Evolutionary conservation across 2,329 filamentous ascomycete genomes (phyloP).

Genomic region (Fusarium abutilonis): DNA sequence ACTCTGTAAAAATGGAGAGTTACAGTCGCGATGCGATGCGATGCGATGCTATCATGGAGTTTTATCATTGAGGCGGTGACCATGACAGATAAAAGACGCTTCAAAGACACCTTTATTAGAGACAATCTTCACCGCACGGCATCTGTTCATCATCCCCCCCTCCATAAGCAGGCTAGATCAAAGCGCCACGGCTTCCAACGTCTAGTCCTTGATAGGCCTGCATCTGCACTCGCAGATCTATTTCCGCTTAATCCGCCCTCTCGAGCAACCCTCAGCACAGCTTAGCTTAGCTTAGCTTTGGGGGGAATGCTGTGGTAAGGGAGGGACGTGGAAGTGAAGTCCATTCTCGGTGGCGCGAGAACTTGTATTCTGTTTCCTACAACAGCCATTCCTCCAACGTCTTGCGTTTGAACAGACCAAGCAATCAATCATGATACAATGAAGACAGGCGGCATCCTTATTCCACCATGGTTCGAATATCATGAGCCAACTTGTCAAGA

Average conservation of each 20-base stretch:
- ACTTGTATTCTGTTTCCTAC: constrained; percentile 22
- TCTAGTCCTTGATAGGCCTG: constrained; percentile 23
- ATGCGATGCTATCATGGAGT: constrained; percentile 1
- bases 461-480: constrained; percentile 42
- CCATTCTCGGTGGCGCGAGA: constrained; percentile 10
- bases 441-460: constrained; percentile 33
- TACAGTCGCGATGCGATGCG: constrained; percentile 7
- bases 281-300: constrained; percentile 10
- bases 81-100: too few species aligned
- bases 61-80: neutral
- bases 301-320: constrained; percentile 20
- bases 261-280: neutral
- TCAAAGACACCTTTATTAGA: too few species aligned
- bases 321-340: constrained; percentile 16
- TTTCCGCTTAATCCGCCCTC: constrained; percentile 26
- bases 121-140: neutral
- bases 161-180: constrained; percentile 21
- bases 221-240: constrained; percentile 7
- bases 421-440: constrained; percentile 40
- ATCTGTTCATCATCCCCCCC: constrained; percentile 5
- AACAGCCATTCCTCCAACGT: neutral
- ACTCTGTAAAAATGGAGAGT: constrained; percentile 7
- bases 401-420: neutral
- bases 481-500: constrained; percentile 43
- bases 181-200: constrained; percentile 30